Conservation (phyloP, 805 yeast genomes). For the Candida ulmi region DNA sequence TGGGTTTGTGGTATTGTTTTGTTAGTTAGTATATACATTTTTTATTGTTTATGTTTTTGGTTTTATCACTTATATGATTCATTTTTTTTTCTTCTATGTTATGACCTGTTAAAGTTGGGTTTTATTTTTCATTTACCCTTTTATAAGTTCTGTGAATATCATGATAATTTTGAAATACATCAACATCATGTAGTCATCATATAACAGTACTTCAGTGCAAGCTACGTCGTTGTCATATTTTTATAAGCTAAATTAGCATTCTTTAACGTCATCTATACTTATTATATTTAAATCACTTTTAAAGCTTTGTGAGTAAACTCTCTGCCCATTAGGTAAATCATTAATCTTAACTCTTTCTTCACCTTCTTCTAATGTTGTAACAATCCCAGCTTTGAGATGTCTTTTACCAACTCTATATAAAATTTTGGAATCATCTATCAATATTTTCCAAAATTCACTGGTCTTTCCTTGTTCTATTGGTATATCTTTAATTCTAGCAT, state of each 20-base stretch:
- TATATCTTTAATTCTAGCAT: conserved; percentile 2
- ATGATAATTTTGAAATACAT: too few species aligned
- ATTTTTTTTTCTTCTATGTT: too few species aligned
- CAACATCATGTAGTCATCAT: too few species aligned
- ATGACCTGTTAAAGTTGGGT: too few species aligned
- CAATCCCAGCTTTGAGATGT: conserved; percentile 58
- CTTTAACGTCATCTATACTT: conserved; percentile 21
- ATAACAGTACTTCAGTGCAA: too few species aligned
- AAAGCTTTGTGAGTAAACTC: conserved; percentile 20
- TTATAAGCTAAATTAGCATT: conserved; percentile 1
- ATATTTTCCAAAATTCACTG: conserved; percentile 47
- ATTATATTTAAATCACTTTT: conserved; percentile 19
- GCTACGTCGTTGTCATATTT: too few species aligned
- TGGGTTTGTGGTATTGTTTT: too few species aligned
- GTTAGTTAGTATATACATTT: too few species aligned
- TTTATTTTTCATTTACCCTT: too few species aligned
- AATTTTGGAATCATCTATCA: conserved; percentile 39
- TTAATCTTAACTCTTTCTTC: conserved; percentile 41
- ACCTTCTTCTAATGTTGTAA: conserved; percentile 43
- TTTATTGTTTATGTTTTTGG: too few species aligned
- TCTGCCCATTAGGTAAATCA: conserved; percentile 61
- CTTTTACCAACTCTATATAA: conserved; percentile 57
- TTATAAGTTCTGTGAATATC: too few species aligned
- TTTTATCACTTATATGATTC: too few species aligned
- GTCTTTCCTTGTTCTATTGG: conserved; percentile 21